Conservation (phyloP, 2,329 filamentous ascomycete species). For the Talaromyces albobiverticillius region DNA sequence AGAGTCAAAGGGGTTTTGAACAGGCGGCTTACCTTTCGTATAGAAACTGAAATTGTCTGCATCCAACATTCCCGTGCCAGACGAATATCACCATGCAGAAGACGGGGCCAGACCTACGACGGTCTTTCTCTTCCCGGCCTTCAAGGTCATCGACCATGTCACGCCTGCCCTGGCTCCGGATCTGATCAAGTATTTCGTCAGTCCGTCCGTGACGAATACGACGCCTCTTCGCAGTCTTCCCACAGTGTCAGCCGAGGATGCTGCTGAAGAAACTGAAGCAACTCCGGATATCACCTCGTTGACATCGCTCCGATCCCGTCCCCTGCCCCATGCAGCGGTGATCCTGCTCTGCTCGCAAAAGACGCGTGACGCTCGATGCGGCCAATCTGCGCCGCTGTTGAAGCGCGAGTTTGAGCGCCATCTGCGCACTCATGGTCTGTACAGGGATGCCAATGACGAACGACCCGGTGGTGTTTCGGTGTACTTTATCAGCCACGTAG, state of each 20-base stretch:
- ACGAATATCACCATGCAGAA: constrained; percentile 57
- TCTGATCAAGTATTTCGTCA: constrained; percentile 69
- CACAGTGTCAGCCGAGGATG: background rate
- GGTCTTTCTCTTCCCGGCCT: constrained; percentile 79
- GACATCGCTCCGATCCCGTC: constrained; percentile 53
- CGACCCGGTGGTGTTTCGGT: constrained; percentile 89
- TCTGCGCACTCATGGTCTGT: constrained; percentile 77
- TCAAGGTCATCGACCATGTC: constrained; percentile 79
- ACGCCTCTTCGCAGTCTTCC: constrained; percentile 55
- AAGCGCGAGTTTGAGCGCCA: constrained; percentile 85
- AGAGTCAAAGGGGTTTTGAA: background rate
- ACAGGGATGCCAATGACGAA: constrained; percentile 83
- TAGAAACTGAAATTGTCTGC: constrained; percentile 87
- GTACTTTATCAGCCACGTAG: constrained; percentile 95
- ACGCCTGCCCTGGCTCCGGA: constrained; percentile 70
- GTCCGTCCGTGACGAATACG: constrained; percentile 69
- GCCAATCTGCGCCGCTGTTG: constrained; percentile 88
- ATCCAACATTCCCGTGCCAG: constrained; percentile 81
- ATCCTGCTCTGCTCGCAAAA: constrained; percentile 92
- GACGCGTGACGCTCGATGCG: constrained; percentile 92
- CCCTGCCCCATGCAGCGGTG: constrained; percentile 78
- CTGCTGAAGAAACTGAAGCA: constrained; percentile 20
- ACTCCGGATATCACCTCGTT: constrained; percentile 24
- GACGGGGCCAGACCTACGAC: constrained; percentile 65
- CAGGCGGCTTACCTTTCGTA: constrained; percentile 12